Conservation (phyloP, 768 basidiomycete genomes). For the Collybiopsis confluens region DNA sequence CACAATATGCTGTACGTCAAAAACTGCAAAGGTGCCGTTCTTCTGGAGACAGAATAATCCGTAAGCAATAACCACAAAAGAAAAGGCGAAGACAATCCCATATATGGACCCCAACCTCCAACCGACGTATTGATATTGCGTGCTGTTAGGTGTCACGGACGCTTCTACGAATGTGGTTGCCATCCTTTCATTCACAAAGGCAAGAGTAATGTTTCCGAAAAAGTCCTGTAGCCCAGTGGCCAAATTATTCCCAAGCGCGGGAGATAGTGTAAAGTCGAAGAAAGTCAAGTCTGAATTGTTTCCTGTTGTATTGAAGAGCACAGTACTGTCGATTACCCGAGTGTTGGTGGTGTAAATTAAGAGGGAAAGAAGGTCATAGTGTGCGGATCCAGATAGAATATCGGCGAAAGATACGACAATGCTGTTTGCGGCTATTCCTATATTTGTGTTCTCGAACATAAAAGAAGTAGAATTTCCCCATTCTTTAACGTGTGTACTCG, state of each 20-base stretch:
- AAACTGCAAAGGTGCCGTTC: no score
- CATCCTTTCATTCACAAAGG: neutral
- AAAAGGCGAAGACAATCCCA: neutral
- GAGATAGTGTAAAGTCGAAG: neutral
- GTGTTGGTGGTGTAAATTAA: neutral
- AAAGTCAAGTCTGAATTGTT: neutral
- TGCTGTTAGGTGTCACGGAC: conserved; percentile 12
- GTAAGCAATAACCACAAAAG: neutral
- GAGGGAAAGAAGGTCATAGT: neutral
- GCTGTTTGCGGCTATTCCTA: neutral
- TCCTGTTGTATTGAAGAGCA: neutral
- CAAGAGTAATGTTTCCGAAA: neutral
- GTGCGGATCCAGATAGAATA: neutral
- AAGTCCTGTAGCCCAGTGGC: neutral
- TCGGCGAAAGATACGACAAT: neutral
- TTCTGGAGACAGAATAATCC: no score
- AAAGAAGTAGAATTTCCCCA: neutral
- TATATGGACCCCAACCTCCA: conserved; percentile 20
- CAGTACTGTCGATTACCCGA: neutral
- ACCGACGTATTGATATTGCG: conserved; percentile 41
- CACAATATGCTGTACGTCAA: no score
- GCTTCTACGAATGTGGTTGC: conserved; percentile 4
- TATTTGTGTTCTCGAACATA: neutral
- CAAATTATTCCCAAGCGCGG: neutral
- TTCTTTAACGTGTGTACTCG: neutral